Evolutionary conservation across 495 filamentous ascomycete genomes (phyloP).

Genomic region (Tuber umbilicatum): DNA sequence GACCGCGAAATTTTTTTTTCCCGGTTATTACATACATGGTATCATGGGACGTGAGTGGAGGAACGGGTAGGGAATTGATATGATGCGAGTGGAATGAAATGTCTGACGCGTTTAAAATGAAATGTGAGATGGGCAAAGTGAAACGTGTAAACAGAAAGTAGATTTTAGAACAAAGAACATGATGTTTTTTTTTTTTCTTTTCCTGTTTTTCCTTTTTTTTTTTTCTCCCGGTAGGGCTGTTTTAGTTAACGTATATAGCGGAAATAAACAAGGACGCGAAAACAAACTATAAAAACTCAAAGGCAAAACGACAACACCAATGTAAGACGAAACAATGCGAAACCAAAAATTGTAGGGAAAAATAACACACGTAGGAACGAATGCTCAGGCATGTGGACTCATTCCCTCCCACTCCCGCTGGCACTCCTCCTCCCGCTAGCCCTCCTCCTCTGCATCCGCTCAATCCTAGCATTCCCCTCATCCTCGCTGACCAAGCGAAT

Average conservation of each 20-base stretch:
- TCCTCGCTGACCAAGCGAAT: slow-evolving; percentile 36
- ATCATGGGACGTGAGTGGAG: too few species aligned
- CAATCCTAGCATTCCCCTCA: background rate
- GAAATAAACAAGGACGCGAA: background rate
- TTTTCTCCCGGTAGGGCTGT: background rate
- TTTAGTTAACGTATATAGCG: background rate
- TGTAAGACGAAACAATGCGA: background rate
- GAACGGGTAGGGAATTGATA: too few species aligned
- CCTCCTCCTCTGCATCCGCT: background rate
- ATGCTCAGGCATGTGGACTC: background rate
- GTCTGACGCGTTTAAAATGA: too few species aligned
- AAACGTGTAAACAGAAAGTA: background rate
- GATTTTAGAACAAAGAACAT: background rate
- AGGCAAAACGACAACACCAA: background rate
- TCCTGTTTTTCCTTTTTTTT: background rate
- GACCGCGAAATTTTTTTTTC: too few species aligned
- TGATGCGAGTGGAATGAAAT: too few species aligned
- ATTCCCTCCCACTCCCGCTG: background rate
- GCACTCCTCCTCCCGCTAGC: background rate
- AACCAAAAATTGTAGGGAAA: background rate
- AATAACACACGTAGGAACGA: background rate
- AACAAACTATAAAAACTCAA: background rate
- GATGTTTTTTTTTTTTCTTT: background rate
- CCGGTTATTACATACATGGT: too few species aligned
- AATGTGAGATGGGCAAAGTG: too few species aligned